Evolutionary conservation across 2,329 filamentous ascomycete genomes (phyloP).

Genomic region (Penicillium digitatum): DNA sequence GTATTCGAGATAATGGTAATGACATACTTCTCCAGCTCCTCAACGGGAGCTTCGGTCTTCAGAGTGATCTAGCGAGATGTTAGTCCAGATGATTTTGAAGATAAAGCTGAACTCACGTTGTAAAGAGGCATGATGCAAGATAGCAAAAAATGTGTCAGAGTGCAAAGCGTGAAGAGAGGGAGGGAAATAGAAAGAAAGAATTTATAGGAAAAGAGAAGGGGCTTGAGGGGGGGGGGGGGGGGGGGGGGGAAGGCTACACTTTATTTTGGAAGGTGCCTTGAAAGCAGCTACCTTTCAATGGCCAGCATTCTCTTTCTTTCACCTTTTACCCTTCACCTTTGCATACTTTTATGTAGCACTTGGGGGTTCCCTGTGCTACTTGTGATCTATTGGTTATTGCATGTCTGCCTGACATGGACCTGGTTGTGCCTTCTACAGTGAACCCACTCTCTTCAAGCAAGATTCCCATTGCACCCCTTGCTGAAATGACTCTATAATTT

Average conservation of each 20-base stretch:
- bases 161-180: neutral
- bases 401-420: neutral
- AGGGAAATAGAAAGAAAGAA: neutral
- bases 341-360: neutral
- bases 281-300: slow-evolving; percentile 10
- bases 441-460: neutral
- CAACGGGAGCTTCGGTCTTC: slow-evolving; percentile 64
- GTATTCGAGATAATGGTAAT: neutral
- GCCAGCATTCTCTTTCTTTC: neutral
- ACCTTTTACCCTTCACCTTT: neutral
- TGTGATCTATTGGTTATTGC: neutral
- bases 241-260: neutral
- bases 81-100: neutral
- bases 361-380: neutral
- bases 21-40: slow-evolving; percentile 65
- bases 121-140: slow-evolving; percentile 35
- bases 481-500: neutral
- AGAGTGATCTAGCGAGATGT: slow-evolving; percentile 64
- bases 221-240: neutral
- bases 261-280: slow-evolving; percentile 1
- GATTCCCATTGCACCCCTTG: neutral
- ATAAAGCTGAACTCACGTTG: slow-evolving; percentile 30
- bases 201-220: neutral
- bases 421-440: neutral
- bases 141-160: neutral